These are phyloP conservation scores for Stagonosporopsis chrysanthemi DNA, from an alignment of 2,329 filamentous ascomycete genomes.

Conservation along the genomic window DNA sequence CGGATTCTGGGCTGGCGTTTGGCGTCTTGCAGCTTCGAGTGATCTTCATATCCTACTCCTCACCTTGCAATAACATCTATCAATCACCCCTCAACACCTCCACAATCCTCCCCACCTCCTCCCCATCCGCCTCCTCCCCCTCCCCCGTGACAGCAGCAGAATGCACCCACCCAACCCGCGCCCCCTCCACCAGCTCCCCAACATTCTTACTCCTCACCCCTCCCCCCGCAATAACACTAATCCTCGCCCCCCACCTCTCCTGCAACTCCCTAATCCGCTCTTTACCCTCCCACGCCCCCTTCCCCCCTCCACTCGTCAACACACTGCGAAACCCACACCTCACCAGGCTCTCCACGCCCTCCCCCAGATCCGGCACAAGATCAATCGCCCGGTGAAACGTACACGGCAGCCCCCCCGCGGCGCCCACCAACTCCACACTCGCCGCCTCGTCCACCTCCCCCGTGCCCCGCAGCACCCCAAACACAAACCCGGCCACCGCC, in stretches of 20 bases:
- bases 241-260: slow-evolving; percentile 35
- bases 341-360: slow-evolving; percentile 50
- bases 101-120: slow-evolving; percentile 36
- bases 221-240: slow-evolving; percentile 60
- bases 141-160: slow-evolving; percentile 52
- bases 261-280: slow-evolving; percentile 45
- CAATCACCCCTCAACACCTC: slow-evolving; percentile 8
- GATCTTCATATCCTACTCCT: too few species aligned
- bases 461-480: slow-evolving; percentile 59
- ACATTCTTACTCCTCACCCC: slow-evolving; percentile 59
- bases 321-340: slow-evolving; percentile 56
- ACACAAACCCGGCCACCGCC: slow-evolving; percentile 59
- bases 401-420: slow-evolving; percentile 55
- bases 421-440: slow-evolving; percentile 53
- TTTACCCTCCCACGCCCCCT: slow-evolving; percentile 47
- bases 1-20: background rate
- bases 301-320: slow-evolving; percentile 57
- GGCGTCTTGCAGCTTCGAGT: background rate
- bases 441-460: slow-evolving; percentile 51
- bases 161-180: slow-evolving; percentile 51
- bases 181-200: slow-evolving; percentile 38
- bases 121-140: slow-evolving; percentile 43
- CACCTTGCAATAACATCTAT: too few species aligned
- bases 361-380: slow-evolving; percentile 40
- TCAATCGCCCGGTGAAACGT: slow-evolving; percentile 66